These are phyloP conservation scores for Otatea glauca DNA, from an alignment of 176 grass and related monocot genomes.

Conservation along the genomic window DNA sequence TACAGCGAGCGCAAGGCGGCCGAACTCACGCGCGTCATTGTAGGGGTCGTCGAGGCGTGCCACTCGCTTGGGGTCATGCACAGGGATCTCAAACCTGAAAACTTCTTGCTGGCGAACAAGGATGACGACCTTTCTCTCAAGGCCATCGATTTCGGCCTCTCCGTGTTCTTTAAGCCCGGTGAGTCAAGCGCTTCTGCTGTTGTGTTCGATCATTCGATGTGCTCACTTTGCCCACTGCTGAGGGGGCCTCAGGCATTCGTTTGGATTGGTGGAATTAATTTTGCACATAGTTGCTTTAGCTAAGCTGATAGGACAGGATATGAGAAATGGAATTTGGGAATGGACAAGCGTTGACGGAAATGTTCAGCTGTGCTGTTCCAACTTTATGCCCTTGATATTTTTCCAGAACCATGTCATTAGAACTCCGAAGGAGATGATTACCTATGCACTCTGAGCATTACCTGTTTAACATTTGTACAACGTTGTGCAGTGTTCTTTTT, in stretches of 20 bases:
- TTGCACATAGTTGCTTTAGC: not conserved
- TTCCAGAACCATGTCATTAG: not conserved
- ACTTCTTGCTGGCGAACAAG: constrained; percentile 81
- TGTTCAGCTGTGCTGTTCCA: not conserved
- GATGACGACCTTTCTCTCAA: constrained; percentile 87
- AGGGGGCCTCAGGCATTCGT: not conserved
- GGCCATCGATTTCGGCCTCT: constrained; percentile 97
- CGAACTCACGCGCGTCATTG: constrained; percentile 80
- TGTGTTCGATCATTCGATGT: too few relatives aligned
- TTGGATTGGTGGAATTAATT: constrained; percentile 1
- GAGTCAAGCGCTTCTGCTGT: too few relatives aligned
- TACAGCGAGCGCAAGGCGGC: constrained; percentile 99
- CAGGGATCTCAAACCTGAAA: constrained; percentile 96
- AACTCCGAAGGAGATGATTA: not conserved
- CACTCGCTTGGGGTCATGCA: constrained; percentile 96
- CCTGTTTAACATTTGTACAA: not conserved
- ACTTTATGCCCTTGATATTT: not conserved
- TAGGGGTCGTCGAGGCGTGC: constrained; percentile 90
- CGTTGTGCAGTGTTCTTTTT: not conserved
- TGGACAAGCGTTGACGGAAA: not conserved
- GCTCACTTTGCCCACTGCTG: not conserved
- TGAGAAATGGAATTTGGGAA: constrained; percentile 4
- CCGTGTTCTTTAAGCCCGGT: constrained; percentile 98
- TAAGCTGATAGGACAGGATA: not conserved
- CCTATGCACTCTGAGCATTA: not conserved